Conservation (phyloP, 2,329 filamentous ascomycete genomes). For the Sporothrix protearum region DNA sequence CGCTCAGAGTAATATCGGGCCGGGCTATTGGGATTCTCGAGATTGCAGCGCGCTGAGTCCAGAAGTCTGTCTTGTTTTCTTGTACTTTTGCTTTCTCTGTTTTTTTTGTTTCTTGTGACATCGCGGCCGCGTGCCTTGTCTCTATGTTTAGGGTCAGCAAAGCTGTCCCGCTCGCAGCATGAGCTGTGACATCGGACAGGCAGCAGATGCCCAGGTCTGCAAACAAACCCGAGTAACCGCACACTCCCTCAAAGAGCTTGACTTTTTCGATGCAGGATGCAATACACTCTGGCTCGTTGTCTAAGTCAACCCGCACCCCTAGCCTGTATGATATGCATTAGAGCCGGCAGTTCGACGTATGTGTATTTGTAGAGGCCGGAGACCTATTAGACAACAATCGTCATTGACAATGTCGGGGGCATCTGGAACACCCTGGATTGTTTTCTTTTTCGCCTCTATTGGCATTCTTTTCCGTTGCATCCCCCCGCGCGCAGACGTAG, state of each 20-base stretch:
- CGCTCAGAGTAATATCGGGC: constrained; percentile 21
- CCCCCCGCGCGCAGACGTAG: neutral
- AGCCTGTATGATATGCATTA: neutral
- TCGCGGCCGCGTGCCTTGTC: neutral
- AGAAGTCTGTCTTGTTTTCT: neutral
- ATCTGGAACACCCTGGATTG: neutral
- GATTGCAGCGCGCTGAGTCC: constrained; percentile 6
- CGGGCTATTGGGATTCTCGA: constrained; percentile 21
- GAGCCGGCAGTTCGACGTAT: neutral
- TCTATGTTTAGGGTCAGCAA: neutral
- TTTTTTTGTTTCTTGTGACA: constrained; percentile 10
- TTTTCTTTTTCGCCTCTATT: neutral
- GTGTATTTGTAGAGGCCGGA: no score
- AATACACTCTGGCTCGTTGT: neutral
- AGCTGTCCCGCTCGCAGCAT: neutral
- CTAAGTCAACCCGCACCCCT: constrained; percentile 11
- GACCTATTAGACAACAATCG: neutral
- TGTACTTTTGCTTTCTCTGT: neutral
- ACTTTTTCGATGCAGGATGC: neutral
- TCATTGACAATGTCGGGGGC: no score
- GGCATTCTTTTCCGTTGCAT: neutral
- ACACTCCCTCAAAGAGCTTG: neutral
- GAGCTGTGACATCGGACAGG: neutral
- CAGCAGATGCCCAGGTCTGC: neutral
- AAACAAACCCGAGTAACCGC: neutral